Evolutionary conservation across 345 rosid species (phyloP).

Genomic region (Cardamine chenopodiifolia): DNA sequence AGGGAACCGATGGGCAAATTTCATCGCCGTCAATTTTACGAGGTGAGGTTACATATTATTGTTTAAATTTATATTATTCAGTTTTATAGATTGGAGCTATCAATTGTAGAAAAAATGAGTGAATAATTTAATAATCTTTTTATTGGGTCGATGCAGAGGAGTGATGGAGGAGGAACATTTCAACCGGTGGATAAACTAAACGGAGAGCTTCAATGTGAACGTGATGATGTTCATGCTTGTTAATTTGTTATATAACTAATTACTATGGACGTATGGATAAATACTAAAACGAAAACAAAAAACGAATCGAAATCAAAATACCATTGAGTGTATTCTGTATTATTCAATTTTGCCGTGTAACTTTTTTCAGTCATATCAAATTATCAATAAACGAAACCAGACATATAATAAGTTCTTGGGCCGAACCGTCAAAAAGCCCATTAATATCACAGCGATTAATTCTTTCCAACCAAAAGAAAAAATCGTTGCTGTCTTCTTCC

Average conservation of each 20-base stretch:
- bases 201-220: slow-evolving; percentile 56
- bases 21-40: slow-evolving; percentile 60
- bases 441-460: not conserved
- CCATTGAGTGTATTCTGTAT: not conserved
- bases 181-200: slow-evolving; percentile 60
- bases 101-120: not conserved
- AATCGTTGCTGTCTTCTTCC: not conserved
- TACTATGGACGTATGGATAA: no score
- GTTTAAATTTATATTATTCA: not conserved
- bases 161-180: slow-evolving; percentile 67
- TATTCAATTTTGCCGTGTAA: not conserved
- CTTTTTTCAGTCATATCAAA: not conserved
- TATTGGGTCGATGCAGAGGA: slow-evolving; percentile 43
- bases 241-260: not conserved
- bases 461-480: not conserved
- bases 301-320: no score
- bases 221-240: slow-evolving; percentile 49
- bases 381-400: not conserved
- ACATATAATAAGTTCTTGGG: not conserved
- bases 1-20: slow-evolving; percentile 62
- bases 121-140: not conserved
- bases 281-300: no score
- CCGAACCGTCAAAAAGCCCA: slow-evolving; percentile 10
- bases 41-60: slow-evolving; percentile 34
- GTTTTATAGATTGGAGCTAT: not conserved